These are phyloP conservation scores for Sergeia podlipaevii DNA, from an alignment of 208 protist species.

Conservation along the genomic window DNA sequence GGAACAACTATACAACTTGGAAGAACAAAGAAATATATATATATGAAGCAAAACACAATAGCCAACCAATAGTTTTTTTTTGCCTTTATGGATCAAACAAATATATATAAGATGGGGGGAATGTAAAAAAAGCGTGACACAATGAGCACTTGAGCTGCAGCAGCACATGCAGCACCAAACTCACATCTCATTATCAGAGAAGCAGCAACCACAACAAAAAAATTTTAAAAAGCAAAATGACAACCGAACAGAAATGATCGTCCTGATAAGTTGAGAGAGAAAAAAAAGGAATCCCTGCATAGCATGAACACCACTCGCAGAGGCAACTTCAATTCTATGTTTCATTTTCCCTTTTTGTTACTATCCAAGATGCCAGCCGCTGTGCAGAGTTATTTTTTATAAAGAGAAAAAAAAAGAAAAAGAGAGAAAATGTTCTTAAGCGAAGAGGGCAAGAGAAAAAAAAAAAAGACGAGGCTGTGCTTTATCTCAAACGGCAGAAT, in stretches of 20 bases:
- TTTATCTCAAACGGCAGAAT: too few relatives aligned
- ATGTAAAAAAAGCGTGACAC: too few relatives aligned
- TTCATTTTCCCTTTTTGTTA: constrained; percentile 6
- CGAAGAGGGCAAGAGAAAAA: not conserved
- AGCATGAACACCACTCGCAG: not conserved
- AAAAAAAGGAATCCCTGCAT: not conserved
- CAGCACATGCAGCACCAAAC: too few relatives aligned
- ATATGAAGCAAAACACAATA: not conserved
- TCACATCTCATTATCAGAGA: not conserved
- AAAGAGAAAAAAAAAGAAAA: not conserved
- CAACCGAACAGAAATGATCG: too few relatives aligned
- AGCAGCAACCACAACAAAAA: not conserved
- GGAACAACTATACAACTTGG: constrained; percentile 3
- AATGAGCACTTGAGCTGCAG: too few relatives aligned
- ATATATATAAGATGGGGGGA: too few relatives aligned
- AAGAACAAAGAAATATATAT: constrained; percentile 1
- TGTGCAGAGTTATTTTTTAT: too few relatives aligned
- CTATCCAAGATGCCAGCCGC: too few relatives aligned
- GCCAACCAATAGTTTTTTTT: not conserved
- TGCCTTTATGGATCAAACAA: too few relatives aligned
- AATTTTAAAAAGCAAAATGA: not conserved
- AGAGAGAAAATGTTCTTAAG: constrained; percentile 6
- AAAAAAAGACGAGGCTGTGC: too few relatives aligned
- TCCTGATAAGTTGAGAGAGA: too few relatives aligned
- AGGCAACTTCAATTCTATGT: not conserved